A percentile compares a stretch with the other conserved stretches of the same genome.
Evolutionary conservation across 1,284 basidiomycete genomes (phyloP).

Genomic region (Leccinum griseonigrum): DNA sequence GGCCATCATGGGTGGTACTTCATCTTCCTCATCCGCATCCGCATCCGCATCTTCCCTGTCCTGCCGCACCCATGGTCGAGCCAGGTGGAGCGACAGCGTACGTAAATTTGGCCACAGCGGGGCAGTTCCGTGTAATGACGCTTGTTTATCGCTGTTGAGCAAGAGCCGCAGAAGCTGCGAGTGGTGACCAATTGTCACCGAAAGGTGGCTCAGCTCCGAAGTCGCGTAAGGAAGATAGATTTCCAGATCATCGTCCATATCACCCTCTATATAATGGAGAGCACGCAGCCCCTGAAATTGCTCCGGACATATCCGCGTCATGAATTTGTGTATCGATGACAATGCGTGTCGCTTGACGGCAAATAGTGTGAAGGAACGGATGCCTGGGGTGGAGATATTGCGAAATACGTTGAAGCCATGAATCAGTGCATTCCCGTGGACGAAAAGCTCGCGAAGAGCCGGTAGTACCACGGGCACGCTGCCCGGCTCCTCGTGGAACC

Average conservation of each 20-base stretch:
- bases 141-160: slow-evolving; percentile 35
- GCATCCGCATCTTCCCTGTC: slow-evolving; percentile 30
- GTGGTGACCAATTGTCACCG: slow-evolving; percentile 33
- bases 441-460: slow-evolving; percentile 27
- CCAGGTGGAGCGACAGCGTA: slow-evolving; percentile 27
- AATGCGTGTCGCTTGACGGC: slow-evolving; percentile 28
- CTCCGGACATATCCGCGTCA: slow-evolving; percentile 34
- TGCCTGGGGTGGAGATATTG: slow-evolving; percentile 33
- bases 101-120: slow-evolving; percentile 33
- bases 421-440: slow-evolving; percentile 32
- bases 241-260: slow-evolving; percentile 36
- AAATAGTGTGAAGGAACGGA: slow-evolving; percentile 27
- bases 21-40: slow-evolving; percentile 33
- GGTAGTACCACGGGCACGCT: slow-evolving; percentile 32
- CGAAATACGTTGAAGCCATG: slow-evolving; percentile 36
- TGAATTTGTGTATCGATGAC: slow-evolving; percentile 37
- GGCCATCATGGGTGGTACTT: slow-evolving; percentile 29
- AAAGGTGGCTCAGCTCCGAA: slow-evolving; percentile 32
- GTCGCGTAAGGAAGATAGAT: slow-evolving; percentile 32
- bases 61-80: slow-evolving; percentile 27
- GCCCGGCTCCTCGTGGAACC: slow-evolving; percentile 34
- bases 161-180: slow-evolving; percentile 34
- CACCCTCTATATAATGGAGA: slow-evolving; percentile 36
- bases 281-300: slow-evolving; percentile 30
- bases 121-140: slow-evolving; percentile 30